Evolutionary conservation across 805 yeast genomes (phyloP), one percentile per base, ranked within the genome.

Genomic region (Zygosaccharomyces bisporus): DNA sequence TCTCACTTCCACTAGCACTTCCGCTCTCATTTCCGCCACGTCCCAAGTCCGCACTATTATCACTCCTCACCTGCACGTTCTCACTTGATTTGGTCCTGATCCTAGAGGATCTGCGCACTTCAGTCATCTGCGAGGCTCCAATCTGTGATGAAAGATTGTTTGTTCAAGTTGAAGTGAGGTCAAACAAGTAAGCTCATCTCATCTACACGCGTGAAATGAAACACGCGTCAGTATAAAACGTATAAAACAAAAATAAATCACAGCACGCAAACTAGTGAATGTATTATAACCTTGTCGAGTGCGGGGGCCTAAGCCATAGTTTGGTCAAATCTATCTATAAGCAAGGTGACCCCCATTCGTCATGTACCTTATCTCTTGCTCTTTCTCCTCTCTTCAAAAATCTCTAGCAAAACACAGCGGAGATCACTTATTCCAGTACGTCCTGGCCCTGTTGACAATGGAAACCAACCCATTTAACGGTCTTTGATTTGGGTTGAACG

Each of bases 81-180:
- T 39, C 25, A 4, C 47, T 45, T 3, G 57, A 50, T 36, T 46
- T 56, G 13, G 52, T 52, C 34, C 57, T 50, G 12, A 54, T 40
- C 34, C 65, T 52, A 2, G 54, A 36, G 1, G 63, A 59, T 72
- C 74, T 33, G 69, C 80, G 65, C 69, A 67, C 43, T 12, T 43
- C 49, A 13, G 63, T 44, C 65, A 59, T 60, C 13, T 16, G 30
- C 33, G 13, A 39, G 10, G 21, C 25, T 36, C 10, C 12, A 16
- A 14, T 17, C 13, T 9, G 3, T 27, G 21, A 19, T 21, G 12
- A 9, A 4, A 19, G 9, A 10, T 10, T n/a, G 8, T 6, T 10
- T 20, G 41, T 30, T 37, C 23, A 31, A 33, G 41, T 39, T 38
- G n/a, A 10, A 30, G 16, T 17, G 13, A 38, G 9, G 10, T 27